Percentiles rank a stretch among this genome's conserved stretches.
phyloP scores from a whole-genome alignment of 352 stramenopile species.

The Pythium phragmitis region DNA sequence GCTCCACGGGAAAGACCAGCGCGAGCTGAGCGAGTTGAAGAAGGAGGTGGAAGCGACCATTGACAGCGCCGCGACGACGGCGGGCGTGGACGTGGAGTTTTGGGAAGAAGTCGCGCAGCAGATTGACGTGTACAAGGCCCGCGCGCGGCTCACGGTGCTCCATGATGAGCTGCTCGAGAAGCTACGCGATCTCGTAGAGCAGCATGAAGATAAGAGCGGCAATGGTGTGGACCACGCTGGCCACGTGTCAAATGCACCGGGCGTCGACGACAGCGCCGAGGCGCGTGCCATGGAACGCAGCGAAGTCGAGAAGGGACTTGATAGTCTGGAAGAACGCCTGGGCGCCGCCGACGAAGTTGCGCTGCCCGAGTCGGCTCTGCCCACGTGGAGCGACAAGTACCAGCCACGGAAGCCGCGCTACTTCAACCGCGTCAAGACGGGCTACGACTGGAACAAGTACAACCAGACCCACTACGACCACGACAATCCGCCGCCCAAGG shows the following conservation, averaged over 20 bases:
- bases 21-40: constrained; percentile 48
- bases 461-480: constrained; percentile 99
- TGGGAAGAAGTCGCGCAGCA: constrained; percentile 93
- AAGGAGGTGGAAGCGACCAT: constrained; percentile 72
- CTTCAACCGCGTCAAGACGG: constrained; percentile 99
- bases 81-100: constrained; percentile 91
- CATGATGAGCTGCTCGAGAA: constrained; percentile 94
- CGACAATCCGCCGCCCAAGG: constrained; percentile 99
- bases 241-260: neutral
- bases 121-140: constrained; percentile 91
- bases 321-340: constrained; percentile 78
- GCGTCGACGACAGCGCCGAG: constrained; percentile 58
- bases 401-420: constrained; percentile 97
- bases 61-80: constrained; percentile 41
- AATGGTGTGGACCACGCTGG: constrained; percentile 32
- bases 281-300: constrained; percentile 63
- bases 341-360: constrained; percentile 91
- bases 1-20: constrained; percentile 76
- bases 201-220: constrained; percentile 59
- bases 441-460: constrained; percentile 99
- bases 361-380: constrained; percentile 46
- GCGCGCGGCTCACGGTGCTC: constrained; percentile 83
- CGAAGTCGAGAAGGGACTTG: constrained; percentile 59
- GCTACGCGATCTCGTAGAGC: constrained; percentile 90
- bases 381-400: constrained; percentile 96